Evolutionary conservation across 2,329 filamentous ascomycete genomes (phyloP), one percentile per base, ranked within the genome.

Genomic region (Neocucurbitaria cava): DNA sequence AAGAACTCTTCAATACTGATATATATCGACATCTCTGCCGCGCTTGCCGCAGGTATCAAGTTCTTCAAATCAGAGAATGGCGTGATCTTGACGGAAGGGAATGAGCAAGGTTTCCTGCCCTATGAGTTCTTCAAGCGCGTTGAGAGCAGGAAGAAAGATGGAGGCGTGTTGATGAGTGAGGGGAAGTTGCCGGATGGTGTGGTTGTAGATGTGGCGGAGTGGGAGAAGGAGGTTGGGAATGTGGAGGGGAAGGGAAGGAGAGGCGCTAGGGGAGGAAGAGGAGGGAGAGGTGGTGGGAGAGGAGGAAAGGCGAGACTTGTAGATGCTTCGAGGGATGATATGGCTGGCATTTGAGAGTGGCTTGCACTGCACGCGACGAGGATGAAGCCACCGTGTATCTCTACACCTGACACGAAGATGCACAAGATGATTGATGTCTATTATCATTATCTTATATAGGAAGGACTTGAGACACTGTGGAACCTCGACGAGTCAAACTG

Each of bases 1-100:
- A 81, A 72, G n/a, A 74, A 72, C 9, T 78, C 76, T 69, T 61
- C 91, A 87, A 71, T 74, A 5, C 70, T 96, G 58, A 83, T 97
- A 24, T 91, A 91, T 76, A 79, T 96, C 52, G 87, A 96, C 76
- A 77, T 96, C 24, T 77, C 80, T 73, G 80, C 80, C 67, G 88
- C 91, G 64, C 71, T 96, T 65, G 59, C 56, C 3, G 86, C 77
- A 0, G 81, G 81, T 0, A 77, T 92, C 59, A 81, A 82, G 68
- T 96, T 93, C 84, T 96, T 90, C 87, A 73, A 86, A 69, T 76
- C 81, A 69, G 75, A 85, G 74, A 74, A 80, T 76, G 74, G 76
- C 0, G 79, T 81, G 2, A 74, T 82, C n/a, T 59, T 82, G 36
- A 77, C 72, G 0, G 78, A 78, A 52, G 80, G 80, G 0, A 70